phyloP scores from a whole-genome alignment of 345 rosid species.

The Eutrema yunnanense region DNA sequence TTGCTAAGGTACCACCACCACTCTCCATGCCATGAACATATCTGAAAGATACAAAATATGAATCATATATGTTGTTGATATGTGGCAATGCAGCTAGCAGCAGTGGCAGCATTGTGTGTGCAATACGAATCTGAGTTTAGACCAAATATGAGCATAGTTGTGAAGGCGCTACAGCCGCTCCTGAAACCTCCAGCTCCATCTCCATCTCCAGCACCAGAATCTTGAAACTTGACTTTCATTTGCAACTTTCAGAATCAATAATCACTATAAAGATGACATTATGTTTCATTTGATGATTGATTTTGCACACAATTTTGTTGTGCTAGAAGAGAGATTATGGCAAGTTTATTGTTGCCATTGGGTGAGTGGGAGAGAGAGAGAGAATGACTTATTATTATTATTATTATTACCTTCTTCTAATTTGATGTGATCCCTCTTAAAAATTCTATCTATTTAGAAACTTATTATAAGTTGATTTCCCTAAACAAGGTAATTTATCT shows the following conservation, averaged over 20 bases:
- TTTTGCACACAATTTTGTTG: conserved; percentile 22
- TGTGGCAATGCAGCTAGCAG: conserved; percentile 65
- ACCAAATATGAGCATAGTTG: conserved; percentile 95
- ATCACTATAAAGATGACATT: neutral
- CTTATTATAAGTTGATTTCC: too few relatives aligned
- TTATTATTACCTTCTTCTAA: neutral
- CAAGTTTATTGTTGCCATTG: conserved; percentile 15
- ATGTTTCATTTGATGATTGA: conserved; percentile 27
- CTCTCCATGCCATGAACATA: neutral
- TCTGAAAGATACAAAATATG: neutral
- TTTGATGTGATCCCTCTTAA: neutral
- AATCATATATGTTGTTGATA: neutral
- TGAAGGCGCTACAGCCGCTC: conserved; percentile 84
- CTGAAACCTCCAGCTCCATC: conserved; percentile 45
- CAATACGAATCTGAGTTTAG: conserved; percentile 92
- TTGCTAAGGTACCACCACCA: conserved; percentile 67
- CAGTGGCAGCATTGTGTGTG: conserved; percentile 86
- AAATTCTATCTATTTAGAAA: too few relatives aligned
- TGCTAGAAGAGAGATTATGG: conserved; percentile 20
- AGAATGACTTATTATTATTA: neutral
- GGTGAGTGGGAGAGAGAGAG: neutral
- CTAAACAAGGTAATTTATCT: too few relatives aligned
- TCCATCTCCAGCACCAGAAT: conserved; percentile 26
- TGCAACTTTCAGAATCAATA: neutral
- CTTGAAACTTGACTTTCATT: conserved; percentile 11